These are phyloP conservation scores for Claviceps pazoutovae DNA, from an alignment of 2,329 filamentous ascomycete genomes.

Conservation along the genomic window DNA sequence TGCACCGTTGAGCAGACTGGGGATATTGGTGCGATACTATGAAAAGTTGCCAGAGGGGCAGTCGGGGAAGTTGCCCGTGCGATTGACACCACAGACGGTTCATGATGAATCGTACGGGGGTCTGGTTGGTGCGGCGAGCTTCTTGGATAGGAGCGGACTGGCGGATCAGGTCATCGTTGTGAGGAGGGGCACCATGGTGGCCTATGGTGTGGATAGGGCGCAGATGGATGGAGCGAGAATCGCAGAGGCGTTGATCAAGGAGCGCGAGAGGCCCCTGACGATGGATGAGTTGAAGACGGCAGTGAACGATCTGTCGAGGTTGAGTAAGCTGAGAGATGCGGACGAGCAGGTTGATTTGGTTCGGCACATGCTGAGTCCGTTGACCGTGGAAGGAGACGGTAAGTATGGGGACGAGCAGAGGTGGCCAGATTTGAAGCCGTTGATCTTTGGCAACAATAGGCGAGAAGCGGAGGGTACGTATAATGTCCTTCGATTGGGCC, in stretches of 20 bases:
- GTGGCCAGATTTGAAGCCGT: conserved; percentile 9
- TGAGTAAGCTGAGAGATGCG: conserved; percentile 11
- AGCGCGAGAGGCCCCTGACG: conserved; percentile 17
- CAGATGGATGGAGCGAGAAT: conserved; percentile 4
- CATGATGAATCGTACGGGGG: conserved; percentile 32
- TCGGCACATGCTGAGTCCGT: conserved; percentile 12
- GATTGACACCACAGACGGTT: conserved; percentile 29
- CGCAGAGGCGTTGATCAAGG: conserved; percentile 12
- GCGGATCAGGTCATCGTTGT: conserved; percentile 26
- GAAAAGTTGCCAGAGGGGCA: conserved; percentile 20
- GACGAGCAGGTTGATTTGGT: conserved; percentile 13
- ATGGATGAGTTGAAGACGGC: conserved; percentile 13
- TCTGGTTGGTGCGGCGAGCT: conserved; percentile 21
- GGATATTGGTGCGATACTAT: conserved; percentile 27
- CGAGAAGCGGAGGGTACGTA: neutral
- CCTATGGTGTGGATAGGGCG: conserved; percentile 11
- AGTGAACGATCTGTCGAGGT: conserved; percentile 12
- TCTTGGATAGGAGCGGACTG: conserved; percentile 19
- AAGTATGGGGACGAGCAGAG: neutral
- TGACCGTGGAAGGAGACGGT: conserved; percentile 6
- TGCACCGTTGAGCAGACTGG: conserved; percentile 25
- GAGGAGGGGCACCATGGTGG: conserved; percentile 23
- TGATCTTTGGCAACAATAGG: conserved; percentile 10
- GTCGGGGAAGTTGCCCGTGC: conserved; percentile 20
- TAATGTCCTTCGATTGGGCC: conserved; percentile 8